A percentile compares a stretch with the other conserved stretches of the same genome.
phyloP scores from a whole-genome alignment of 2,329 filamentous ascomycete genomes.

The Colletotrichum brevisporum region DNA sequence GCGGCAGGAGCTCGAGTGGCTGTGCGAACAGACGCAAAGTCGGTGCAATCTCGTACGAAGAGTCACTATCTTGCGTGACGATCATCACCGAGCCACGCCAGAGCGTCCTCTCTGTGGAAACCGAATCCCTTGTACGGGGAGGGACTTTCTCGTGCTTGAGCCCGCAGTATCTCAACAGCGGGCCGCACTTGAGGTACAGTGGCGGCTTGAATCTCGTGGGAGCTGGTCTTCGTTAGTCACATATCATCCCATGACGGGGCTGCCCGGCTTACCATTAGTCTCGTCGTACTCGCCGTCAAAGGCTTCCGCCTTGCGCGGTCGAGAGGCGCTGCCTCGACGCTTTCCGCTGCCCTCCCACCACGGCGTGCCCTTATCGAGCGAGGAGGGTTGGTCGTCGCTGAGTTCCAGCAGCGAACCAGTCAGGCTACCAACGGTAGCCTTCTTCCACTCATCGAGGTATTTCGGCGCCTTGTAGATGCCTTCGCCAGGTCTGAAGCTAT shows the following conservation, averaged over 20 bases:
- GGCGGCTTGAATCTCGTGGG: conserved; percentile 85
- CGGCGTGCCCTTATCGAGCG: conserved; percentile 67
- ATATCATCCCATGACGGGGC: neutral
- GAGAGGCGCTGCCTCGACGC: conserved; percentile 62
- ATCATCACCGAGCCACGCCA: conserved; percentile 98
- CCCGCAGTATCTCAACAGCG: conserved; percentile 90
- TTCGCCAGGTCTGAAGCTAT: conserved; percentile 62
- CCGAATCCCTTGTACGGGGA: conserved; percentile 53
- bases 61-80: conserved; percentile 87
- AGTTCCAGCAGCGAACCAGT: conserved; percentile 73
- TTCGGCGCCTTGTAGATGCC: conserved; percentile 71
- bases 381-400: conserved; percentile 52
- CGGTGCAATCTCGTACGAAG: conserved; percentile 84
- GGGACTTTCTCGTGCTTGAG: conserved; percentile 74
- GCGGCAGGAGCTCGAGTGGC: conserved; percentile 84
- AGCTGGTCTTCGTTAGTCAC: conserved; percentile 49
- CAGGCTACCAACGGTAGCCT: conserved; percentile 74
- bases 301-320: conserved; percentile 70
- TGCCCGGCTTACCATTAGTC: conserved; percentile 62
- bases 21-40: conserved; percentile 89
- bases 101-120: conserved; percentile 74
- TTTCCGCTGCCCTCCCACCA: conserved; percentile 82
- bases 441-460: conserved; percentile 81
- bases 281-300: conserved; percentile 80
- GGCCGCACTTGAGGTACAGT: conserved; percentile 90